phyloP scores from a whole-genome alignment of 106 monocot species.

The Dactylorhiza incarnata region DNA sequence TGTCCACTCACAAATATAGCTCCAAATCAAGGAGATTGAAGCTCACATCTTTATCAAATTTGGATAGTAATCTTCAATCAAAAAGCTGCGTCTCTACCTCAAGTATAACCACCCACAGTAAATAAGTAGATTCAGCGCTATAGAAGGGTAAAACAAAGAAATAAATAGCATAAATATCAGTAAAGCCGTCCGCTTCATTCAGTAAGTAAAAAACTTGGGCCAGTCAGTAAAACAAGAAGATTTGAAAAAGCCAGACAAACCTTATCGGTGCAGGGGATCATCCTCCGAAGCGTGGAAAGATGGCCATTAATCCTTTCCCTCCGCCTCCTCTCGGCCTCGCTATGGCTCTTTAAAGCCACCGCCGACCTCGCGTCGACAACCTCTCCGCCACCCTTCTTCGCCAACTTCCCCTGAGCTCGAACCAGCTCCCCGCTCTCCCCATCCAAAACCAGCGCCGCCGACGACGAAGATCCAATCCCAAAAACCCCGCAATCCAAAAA shows the following conservation, averaged over 20 bases:
- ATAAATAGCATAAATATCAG: not conserved
- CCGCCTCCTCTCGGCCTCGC: slow-evolving; percentile 62
- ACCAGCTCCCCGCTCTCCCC: slow-evolving; percentile 24
- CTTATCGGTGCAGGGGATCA: slow-evolving; percentile 39
- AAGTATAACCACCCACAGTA: too few species aligned
- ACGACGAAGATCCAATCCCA: not conserved
- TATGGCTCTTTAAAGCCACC: slow-evolving; percentile 58
- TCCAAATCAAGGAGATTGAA: not conserved
- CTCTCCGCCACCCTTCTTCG: slow-evolving; percentile 9
- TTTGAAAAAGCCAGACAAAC: slow-evolving; percentile 12
- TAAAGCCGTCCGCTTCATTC: not conserved
- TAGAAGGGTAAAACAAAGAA: not conserved
- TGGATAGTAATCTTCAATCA: not conserved
- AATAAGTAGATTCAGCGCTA: too few species aligned
- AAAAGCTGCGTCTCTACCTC: not conserved
- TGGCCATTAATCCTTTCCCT: slow-evolving; percentile 72
- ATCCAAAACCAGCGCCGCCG: slow-evolving; percentile 18
- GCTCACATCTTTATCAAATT: not conserved
- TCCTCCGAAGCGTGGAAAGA: slow-evolving; percentile 35
- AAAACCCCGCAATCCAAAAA: slow-evolving; percentile 7
- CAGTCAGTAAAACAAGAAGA: too few species aligned
- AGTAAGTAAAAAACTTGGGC: not conserved
- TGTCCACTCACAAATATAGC: not conserved
- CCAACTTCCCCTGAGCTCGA: slow-evolving; percentile 1
- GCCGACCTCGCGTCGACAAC: slow-evolving; percentile 22